A percentile compares a stretch with the other conserved stretches of the same genome.
phyloP scores from a whole-genome alignment of 1,284 basidiomycete species.

The Volvariella volvacea region DNA sequence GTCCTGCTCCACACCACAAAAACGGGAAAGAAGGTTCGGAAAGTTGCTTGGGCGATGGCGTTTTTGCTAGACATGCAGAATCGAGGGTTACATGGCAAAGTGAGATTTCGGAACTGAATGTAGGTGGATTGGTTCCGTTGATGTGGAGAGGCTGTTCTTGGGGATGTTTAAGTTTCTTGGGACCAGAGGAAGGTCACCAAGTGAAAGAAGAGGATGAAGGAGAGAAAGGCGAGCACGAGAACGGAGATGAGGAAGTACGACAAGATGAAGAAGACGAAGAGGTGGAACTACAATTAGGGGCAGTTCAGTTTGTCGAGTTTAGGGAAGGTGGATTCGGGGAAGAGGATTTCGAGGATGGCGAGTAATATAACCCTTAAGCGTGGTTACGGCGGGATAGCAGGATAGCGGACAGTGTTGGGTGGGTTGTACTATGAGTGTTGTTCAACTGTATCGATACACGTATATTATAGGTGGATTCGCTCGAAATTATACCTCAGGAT shows the following conservation, averaged over 20 bases:
- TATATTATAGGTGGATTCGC: too few species aligned
- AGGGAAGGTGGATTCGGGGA: not conserved
- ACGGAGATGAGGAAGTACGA: conserved; percentile 1
- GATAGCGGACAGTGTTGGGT: too few species aligned
- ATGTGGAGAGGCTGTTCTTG: conserved; percentile 60
- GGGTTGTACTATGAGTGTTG: too few species aligned
- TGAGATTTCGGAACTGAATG: conserved; percentile 41
- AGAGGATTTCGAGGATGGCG: not conserved
- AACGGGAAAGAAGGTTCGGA: not conserved
- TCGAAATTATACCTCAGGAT: too few species aligned
- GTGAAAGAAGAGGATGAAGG: not conserved
- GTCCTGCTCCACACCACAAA: conserved; percentile 47
- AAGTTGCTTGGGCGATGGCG: conserved; percentile 12
- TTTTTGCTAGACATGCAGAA: conserved; percentile 54
- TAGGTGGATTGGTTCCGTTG: conserved; percentile 54
- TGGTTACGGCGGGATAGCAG: too few species aligned
- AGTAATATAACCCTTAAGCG: too few species aligned
- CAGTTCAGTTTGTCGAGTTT: conserved; percentile 23
- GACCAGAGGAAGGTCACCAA: conserved; percentile 13
- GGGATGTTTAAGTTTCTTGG: conserved; percentile 59
- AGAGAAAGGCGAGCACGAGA: not conserved
- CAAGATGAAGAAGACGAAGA: conserved; percentile 6
- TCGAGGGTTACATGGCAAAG: conserved; percentile 63
- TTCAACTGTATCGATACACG: too few species aligned
- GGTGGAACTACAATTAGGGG: conserved; percentile 10